phyloP scores from a whole-genome alignment of 2,329 filamentous ascomycete species.

The Tolypocladium amazonense region DNA sequence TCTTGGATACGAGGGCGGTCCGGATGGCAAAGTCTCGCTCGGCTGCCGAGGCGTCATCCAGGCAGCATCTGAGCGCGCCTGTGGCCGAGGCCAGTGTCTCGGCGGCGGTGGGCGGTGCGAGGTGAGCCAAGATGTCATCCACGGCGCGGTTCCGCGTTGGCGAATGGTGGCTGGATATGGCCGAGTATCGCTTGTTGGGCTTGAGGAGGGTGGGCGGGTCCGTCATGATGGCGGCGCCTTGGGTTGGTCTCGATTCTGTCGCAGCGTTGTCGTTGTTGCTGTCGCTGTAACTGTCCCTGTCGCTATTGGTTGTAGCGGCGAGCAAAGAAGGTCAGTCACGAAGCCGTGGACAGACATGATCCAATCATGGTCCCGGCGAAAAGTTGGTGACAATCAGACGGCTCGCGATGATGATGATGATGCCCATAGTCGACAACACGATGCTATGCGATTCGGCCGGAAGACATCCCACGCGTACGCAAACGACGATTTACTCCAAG shows the following conservation, averaged over 20 bases:
- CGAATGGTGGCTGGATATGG: slow-evolving; percentile 20
- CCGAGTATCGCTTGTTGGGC: slow-evolving; percentile 21
- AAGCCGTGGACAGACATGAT: slow-evolving; percentile 4
- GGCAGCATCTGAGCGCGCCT: slow-evolving; percentile 43
- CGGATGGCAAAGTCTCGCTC: slow-evolving; percentile 64
- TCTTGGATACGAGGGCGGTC: slow-evolving; percentile 59
- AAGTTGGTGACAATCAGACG: slow-evolving; percentile 14
- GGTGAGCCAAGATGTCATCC: slow-evolving; percentile 51
- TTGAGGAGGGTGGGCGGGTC: slow-evolving; percentile 20
- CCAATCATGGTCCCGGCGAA: slow-evolving; percentile 24
- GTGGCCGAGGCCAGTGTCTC: slow-evolving; percentile 46
- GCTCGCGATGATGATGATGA: slow-evolving; percentile 4
- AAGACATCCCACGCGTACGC: neutral
- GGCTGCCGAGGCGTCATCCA: slow-evolving; percentile 49
- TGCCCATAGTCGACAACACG: slow-evolving; percentile 6
- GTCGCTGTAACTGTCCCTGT: neutral
- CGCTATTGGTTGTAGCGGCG: neutral
- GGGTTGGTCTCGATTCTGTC: neutral
- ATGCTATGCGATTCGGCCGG: neutral
- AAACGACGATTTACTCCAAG: neutral
- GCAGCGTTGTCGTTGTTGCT: neutral
- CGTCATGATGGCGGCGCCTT: slow-evolving; percentile 16
- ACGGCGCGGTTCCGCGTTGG: slow-evolving; percentile 33
- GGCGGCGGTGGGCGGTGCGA: slow-evolving; percentile 50
- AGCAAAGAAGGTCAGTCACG: neutral